Conservation (phyloP, 1,284 basidiomycete species). For the Butyriboletus appendiculatus region DNA sequence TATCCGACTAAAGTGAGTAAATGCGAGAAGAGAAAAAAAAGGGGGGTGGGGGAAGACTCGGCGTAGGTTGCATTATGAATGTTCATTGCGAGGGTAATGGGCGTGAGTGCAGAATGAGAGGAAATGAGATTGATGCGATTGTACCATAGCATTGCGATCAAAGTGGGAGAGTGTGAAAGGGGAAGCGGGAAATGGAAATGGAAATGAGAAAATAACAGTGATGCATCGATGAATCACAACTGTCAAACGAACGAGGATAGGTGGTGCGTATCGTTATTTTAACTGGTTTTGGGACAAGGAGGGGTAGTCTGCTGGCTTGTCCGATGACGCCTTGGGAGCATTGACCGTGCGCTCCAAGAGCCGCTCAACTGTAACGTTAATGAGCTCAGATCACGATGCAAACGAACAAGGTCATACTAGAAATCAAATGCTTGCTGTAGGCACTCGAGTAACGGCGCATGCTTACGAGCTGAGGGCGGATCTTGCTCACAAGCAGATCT, state of each 20-base stretch:
- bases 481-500: conserved; percentile 59
- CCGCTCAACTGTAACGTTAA: conserved; percentile 56
- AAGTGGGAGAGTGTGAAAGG: conserved; percentile 2
- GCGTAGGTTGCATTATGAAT: conserved; percentile 39
- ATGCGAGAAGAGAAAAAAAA: conserved; percentile 11
- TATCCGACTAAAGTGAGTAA: conserved; percentile 27
- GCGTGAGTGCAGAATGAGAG: conserved; percentile 34
- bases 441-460: conserved; percentile 73
- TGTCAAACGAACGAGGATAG: conserved; percentile 5
- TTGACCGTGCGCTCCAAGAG: conserved; percentile 51
- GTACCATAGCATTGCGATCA: conserved; percentile 43
- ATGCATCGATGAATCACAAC: conserved; percentile 12
- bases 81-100: conserved; percentile 38
- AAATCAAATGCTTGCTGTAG: conserved; percentile 77
- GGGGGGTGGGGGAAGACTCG: not conserved
- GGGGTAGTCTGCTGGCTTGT: conserved; percentile 36
- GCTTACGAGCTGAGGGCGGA: conserved; percentile 65
- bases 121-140: conserved; percentile 33
- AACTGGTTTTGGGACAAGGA: conserved; percentile 25
- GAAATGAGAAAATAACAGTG: conserved; percentile 5
- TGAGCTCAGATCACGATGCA: conserved; percentile 3
- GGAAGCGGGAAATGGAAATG: conserved; percentile 9
- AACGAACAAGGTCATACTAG: conserved; percentile 55
- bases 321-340: conserved; percentile 24
- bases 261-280: conserved; percentile 14